Evolutionary conservation across 768 basidiomycete genomes (phyloP).

Genomic region (Postia placenta): DNA sequence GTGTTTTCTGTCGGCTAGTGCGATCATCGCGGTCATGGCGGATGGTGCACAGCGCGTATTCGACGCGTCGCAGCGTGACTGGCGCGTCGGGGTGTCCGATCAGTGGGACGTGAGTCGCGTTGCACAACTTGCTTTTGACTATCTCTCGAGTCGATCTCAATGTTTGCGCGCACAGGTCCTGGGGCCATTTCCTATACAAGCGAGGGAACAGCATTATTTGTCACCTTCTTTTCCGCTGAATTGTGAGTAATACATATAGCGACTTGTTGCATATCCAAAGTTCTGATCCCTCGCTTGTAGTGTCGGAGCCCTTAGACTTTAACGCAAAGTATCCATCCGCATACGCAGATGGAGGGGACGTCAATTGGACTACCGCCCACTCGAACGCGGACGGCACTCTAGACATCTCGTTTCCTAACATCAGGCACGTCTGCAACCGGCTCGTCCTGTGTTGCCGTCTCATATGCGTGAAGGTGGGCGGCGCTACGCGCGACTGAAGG

Average conservation of each 20-base stretch:
- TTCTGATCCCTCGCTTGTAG: slow-evolving; percentile 22
- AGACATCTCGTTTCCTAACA: slow-evolving; percentile 55
- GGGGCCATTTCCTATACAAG: slow-evolving; percentile 80
- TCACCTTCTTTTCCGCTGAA: slow-evolving; percentile 71
- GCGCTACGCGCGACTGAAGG: slow-evolving; percentile 71
- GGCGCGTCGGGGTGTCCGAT: slow-evolving; percentile 9
- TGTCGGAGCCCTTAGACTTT: slow-evolving; percentile 46
- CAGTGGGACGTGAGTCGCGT: slow-evolving; percentile 13
- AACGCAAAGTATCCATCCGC: slow-evolving; percentile 56
- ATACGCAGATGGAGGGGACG: slow-evolving; percentile 53
- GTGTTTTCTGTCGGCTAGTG: not conserved
- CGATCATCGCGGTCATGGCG: not conserved
- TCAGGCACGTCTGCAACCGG: slow-evolving; percentile 36
- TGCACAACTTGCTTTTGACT: no score
- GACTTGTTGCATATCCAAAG: not conserved
- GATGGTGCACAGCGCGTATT: not conserved
- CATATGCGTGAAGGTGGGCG: slow-evolving; percentile 50
- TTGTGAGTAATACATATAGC: slow-evolving; percentile 33
- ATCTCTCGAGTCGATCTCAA: no score
- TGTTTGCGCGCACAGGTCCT: slow-evolving; percentile 49
- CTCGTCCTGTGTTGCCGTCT: not conserved
- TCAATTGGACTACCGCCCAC: slow-evolving; percentile 49
- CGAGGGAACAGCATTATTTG: slow-evolving; percentile 78
- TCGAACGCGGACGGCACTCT: slow-evolving; percentile 42
- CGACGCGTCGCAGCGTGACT: slow-evolving; percentile 2